Evolutionary conservation across 2,329 filamentous ascomycete genomes (phyloP).

Genomic region (Aspergillus sp.): DNA sequence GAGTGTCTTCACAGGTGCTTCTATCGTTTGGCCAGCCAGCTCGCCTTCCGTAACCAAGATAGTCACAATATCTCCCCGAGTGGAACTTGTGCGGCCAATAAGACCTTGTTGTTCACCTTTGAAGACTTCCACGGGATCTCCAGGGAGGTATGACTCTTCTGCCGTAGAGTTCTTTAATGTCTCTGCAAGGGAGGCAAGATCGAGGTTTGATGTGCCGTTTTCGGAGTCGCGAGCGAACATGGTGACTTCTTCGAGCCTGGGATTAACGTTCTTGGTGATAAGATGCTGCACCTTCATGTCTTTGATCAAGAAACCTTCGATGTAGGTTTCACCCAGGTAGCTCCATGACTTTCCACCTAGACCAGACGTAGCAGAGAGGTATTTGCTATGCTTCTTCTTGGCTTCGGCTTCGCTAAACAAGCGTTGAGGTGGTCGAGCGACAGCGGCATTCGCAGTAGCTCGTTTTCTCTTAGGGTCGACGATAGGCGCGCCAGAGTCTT

Average conservation of each 20-base stretch:
- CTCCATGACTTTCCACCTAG: slow-evolving; percentile 72
- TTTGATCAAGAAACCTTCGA: slow-evolving; percentile 91
- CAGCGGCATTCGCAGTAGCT: slow-evolving; percentile 55
- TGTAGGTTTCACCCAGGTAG: slow-evolving; percentile 86
- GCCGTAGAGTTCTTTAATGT: slow-evolving; percentile 84
- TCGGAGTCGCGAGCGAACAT: slow-evolving; percentile 86
- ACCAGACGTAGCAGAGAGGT: slow-evolving; percentile 58
- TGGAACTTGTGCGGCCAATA: slow-evolving; percentile 80
- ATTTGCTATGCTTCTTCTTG: slow-evolving; percentile 78
- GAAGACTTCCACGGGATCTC: slow-evolving; percentile 96
- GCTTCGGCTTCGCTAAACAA: slow-evolving; percentile 94
- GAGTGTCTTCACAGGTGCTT: slow-evolving; percentile 88
- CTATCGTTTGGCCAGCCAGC: slow-evolving; percentile 80
- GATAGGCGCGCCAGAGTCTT: slow-evolving; percentile 66
- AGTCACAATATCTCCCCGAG: slow-evolving; percentile 90
- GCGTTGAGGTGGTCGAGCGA: slow-evolving; percentile 79
- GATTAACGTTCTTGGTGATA: slow-evolving; percentile 86
- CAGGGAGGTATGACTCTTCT: slow-evolving; percentile 83
- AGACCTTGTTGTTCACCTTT: slow-evolving; percentile 94
- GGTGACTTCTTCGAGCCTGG: slow-evolving; percentile 93
- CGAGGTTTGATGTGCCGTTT: slow-evolving; percentile 91
- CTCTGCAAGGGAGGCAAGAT: slow-evolving; percentile 86
- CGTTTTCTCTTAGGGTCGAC: slow-evolving; percentile 80
- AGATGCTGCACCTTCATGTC: slow-evolving; percentile 89
- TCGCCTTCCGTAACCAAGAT: slow-evolving; percentile 83